Percentiles rank a stretch among this genome's conserved stretches.
Conservation (phyloP, 805 yeast genomes). For the Helenozyma baotianmanensis region DNA sequence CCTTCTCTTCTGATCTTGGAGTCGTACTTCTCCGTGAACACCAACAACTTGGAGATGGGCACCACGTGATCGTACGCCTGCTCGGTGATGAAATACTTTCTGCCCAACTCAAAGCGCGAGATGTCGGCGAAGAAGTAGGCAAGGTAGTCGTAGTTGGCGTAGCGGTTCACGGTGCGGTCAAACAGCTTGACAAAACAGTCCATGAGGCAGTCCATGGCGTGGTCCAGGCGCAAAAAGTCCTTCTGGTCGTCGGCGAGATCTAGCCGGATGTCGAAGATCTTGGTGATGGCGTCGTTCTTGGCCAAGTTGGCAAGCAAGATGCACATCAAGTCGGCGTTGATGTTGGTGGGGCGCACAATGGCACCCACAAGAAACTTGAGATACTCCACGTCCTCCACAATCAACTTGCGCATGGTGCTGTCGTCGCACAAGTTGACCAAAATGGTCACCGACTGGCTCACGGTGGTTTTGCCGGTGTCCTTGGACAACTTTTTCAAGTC, state of each 20-base stretch:
- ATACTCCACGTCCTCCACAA: constrained; percentile 63
- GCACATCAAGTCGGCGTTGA: constrained; percentile 75
- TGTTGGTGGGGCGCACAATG: constrained; percentile 52
- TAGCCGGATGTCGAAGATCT: constrained; percentile 40
- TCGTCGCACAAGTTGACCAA: constrained; percentile 82
- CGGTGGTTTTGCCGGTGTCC: constrained; percentile 51
- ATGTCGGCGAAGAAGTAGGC: constrained; percentile 87
- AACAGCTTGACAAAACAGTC: constrained; percentile 86
- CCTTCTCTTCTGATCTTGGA: constrained; percentile 82
- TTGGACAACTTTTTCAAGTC: constrained; percentile 62
- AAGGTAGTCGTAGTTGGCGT: constrained; percentile 76
- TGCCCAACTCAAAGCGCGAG: constrained; percentile 70
- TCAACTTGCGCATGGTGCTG: constrained; percentile 51
- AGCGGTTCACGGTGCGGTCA: constrained; percentile 64
- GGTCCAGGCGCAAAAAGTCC: constrained; percentile 48
- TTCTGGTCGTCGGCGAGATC: constrained; percentile 35
- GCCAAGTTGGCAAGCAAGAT: constrained; percentile 84
- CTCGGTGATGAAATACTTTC: constrained; percentile 68
- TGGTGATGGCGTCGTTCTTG: constrained; percentile 61
- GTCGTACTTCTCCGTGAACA: constrained; percentile 77
- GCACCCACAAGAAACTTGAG: constrained; percentile 43
- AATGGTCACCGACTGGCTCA: constrained; percentile 69
- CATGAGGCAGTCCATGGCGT: constrained; percentile 73
- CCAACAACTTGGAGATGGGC: constrained; percentile 77
- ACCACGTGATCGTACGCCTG: constrained; percentile 73